These are phyloP conservation scores for Penicillium cinerascens DNA, from an alignment of 495 filamentous ascomycete genomes.

Conservation along the genomic window DNA sequence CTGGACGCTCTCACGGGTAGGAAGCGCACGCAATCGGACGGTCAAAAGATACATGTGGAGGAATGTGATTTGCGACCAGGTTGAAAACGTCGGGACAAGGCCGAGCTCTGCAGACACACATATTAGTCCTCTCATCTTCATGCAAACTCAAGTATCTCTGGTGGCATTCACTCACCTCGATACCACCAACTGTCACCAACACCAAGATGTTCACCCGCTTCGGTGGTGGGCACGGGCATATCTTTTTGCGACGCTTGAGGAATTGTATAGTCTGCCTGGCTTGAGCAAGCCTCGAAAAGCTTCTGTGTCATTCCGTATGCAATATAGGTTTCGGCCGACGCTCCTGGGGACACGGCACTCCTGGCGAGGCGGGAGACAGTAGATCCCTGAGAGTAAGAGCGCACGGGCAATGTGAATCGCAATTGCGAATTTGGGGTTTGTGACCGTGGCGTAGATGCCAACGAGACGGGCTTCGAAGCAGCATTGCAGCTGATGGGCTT, in stretches of 20 bases:
- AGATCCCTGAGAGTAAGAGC: slow-evolving; percentile 14
- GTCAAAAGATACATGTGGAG: slow-evolving; percentile 91
- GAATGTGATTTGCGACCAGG: slow-evolving; percentile 94
- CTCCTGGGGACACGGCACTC: slow-evolving; percentile 33
- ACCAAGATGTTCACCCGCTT: slow-evolving; percentile 74
- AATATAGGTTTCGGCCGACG: slow-evolving; percentile 63
- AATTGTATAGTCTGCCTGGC: slow-evolving; percentile 72
- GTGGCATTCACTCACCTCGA: slow-evolving; percentile 47
- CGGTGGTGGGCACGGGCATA: slow-evolving; percentile 57
- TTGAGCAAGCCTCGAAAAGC: slow-evolving; percentile 72
- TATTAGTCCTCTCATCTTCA: background rate
- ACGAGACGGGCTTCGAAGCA: background rate
- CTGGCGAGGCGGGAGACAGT: slow-evolving; percentile 30
- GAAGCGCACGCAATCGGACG: slow-evolving; percentile 77
- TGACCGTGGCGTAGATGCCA: background rate
- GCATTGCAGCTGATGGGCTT: background rate
- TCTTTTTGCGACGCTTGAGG: slow-evolving; percentile 52
- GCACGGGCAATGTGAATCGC: background rate
- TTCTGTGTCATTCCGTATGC: slow-evolving; percentile 74
- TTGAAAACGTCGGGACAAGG: slow-evolving; percentile 79
- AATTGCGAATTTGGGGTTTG: background rate
- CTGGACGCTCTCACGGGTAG: slow-evolving; percentile 50
- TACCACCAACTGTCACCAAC: slow-evolving; percentile 79
- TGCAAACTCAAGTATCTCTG: background rate
- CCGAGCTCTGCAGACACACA: slow-evolving; percentile 44